Evolutionary conservation across 768 basidiomycete species (phyloP), one percentile per base, ranked within the genome.

Genomic region (Cyclocybe aegerita): DNA sequence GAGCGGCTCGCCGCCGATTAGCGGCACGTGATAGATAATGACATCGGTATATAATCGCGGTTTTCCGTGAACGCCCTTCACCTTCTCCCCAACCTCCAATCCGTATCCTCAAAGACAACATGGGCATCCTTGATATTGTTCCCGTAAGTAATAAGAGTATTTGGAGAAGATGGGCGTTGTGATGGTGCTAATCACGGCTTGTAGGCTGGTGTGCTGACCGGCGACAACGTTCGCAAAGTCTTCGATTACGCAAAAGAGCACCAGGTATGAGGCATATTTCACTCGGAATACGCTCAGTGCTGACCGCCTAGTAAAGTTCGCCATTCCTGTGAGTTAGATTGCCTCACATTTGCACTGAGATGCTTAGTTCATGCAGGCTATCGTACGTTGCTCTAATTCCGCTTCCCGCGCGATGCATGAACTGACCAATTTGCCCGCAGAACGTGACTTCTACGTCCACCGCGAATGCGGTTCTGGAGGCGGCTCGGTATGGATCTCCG

Each of bases 371-470:
- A 60, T 60, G 30, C 59, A 90, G 89, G 88, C 87, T 58, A 86
- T 90, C 69, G 90, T 92, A 62, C 73, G 86, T 82, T 37, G 17
- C 52, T 38, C 15, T 54, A 38, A 40, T 45, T 48, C 39, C 51
- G 49, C 23, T 46, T 43, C 41, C 39, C 29, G 11, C n/a, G 16
- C 17, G 39, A 48, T 48, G 39, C 33, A 17, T 32, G 30, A 40
- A 43, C 15, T 14, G 23, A 23, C 23, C 23, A 23, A 23, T 23
- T 23, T 23, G 23, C 29, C 42, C 48, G 17, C 60, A 97, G 94
- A 99, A 99, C 65, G 88, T 93, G 40, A 98, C 97, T 39, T 98
- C 96, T 12, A 95, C 96, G 9, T 99, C 96, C 30, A 87, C 86
- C 35, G 94, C 86, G 46, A 96, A 98, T 68, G 93, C 95, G 49